Evolutionary conservation across 2,329 filamentous ascomycete genomes (phyloP), one percentile per base, ranked within the genome.

Genomic region (Epichloe sibirici): DNA sequence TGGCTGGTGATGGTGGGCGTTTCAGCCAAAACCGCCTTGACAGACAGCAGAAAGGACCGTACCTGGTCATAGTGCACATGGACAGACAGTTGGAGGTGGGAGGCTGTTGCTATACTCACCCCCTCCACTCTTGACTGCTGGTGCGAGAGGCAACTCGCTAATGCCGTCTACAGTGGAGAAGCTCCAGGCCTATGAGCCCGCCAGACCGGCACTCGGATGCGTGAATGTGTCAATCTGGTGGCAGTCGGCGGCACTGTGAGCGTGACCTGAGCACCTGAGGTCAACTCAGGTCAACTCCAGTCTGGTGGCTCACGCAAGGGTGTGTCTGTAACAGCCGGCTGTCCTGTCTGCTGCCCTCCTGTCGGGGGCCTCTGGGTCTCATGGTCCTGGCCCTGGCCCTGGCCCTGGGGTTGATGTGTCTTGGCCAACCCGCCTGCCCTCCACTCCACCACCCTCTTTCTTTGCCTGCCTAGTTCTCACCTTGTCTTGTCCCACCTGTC

Each of bases 21-120:
- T 58, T 58, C 56, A 58, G 56, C 56, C 55, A 53, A 53, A 51
- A 8, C 56, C 53, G 57, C 54, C 49, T 45, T 25, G 48, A 50
- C 40, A 38, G 44, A 50, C 40, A 38, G 44, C 23, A 51, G 42
- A 45, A 47, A 44, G 37, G 37, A 51, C 42, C 38, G 25, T 28
- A 31, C 35, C 43, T 46, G 17, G 40, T 23, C 23, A 9, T 43
- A 11, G 11, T 43, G 17, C 15, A 23, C 25, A 21, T 15, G 28
- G 28, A 31, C 45, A 38, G 39, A 9, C 38, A 48, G 40, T 28
- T 43, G 28, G 31, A 44, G 48, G 38, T 35, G 48, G 25, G 35
- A 35, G 48, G 5, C 8, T 17, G 31, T n/a, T 47, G 23, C 49
- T 51, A 51, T 3, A 34, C 11, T 21, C 44, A 50, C 48, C 21